These are phyloP conservation scores for Rhynchosporium agropyri DNA, from an alignment of 2,329 filamentous ascomycete species.

Conservation along the genomic window DNA sequence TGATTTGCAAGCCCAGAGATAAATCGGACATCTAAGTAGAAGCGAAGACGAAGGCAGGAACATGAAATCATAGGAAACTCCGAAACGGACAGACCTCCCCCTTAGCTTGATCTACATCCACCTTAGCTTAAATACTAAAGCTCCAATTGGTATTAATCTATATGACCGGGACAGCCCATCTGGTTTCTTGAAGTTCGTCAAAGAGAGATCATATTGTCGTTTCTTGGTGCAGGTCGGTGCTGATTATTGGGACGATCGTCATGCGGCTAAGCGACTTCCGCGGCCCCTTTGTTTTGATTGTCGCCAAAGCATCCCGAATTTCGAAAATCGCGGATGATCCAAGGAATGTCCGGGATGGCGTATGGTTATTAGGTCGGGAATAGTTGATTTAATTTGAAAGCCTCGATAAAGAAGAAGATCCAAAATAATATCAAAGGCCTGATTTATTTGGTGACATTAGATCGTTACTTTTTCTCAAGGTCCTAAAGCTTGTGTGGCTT, in stretches of 20 bases:
- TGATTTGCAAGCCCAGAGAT: too few species aligned
- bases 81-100: background rate
- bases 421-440: too few species aligned
- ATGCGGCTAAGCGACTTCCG: background rate
- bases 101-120: too few species aligned
- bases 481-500: too few species aligned
- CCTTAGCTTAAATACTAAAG: background rate
- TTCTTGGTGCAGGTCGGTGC: slow-evolving; percentile 1
- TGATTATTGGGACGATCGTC: background rate
- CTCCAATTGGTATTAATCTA: background rate
- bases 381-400: too few species aligned
- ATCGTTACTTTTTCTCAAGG: too few species aligned
- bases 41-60: background rate
- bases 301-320: background rate
- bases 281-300: background rate
- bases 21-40: too few species aligned
- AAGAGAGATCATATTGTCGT: slow-evolving; percentile 7
- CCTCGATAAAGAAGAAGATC: too few species aligned
- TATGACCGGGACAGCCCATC: background rate
- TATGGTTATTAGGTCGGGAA: too few species aligned
- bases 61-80: background rate
- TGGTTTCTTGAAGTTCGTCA: background rate
- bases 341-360: too few species aligned
- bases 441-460: too few species aligned
- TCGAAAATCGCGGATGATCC: too few species aligned